These are phyloP conservation scores for Vigna nakashimae DNA, from an alignment of 306 rosid genomes.

Conservation along the genomic window DNA sequence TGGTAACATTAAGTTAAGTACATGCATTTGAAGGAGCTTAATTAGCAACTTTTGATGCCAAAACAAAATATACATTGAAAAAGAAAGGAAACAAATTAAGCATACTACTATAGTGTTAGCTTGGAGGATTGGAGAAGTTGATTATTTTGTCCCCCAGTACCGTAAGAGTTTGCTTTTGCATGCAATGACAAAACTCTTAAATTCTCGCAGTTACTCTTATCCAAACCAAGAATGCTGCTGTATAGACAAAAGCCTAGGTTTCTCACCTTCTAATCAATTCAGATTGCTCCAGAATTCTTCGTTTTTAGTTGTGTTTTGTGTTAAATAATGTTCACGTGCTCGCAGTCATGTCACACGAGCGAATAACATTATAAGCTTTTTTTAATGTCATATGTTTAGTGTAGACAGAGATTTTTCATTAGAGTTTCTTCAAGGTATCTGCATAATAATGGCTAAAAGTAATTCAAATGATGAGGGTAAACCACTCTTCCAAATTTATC, in stretches of 20 bases:
- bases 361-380: too few species aligned
- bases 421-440: too few species aligned
- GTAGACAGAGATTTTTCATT: too few species aligned
- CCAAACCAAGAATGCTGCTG: not conserved
- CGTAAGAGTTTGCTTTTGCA: not conserved
- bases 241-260: not conserved
- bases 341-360: too few species aligned
- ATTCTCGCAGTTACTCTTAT: not conserved
- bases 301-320: too few species aligned
- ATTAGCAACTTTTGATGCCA: not conserved
- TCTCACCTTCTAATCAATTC: not conserved
- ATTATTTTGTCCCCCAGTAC: not conserved
- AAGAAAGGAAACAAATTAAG: not conserved
- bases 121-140: not conserved
- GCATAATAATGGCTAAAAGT: too few species aligned
- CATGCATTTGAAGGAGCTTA: not conserved
- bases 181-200: not conserved
- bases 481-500: too few species aligned
- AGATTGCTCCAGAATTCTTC: not conserved
- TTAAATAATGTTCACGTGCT: too few species aligned
- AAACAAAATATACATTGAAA: not conserved
- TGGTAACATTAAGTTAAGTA: not conserved
- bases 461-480: too few species aligned
- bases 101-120: not conserved
- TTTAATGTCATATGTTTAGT: too few species aligned